Evolutionary conservation across 306 rosid genomes (phyloP), one percentile per base, ranked within the genome.

Genomic region (Vachellia collinsii): DNA sequence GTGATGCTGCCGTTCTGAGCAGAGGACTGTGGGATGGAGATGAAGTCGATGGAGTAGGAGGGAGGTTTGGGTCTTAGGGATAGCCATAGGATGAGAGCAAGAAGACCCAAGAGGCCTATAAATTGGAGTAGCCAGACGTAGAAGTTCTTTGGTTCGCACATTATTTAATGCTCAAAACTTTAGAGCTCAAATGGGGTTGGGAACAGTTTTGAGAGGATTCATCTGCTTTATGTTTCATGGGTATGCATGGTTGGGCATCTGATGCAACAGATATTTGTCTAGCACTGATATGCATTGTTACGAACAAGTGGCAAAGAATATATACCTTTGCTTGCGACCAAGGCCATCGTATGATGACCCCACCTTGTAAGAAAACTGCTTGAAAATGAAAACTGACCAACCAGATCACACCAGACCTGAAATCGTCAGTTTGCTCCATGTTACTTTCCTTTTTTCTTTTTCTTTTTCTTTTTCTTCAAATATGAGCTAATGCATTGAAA

Each of bases 51-150:
- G 77, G 86, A 75, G 74, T 70, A 85, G 20, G 62, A 59, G 3
- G 90, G 89, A 43, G 63, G 8, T 22, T 61, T 64, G 47, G 89
- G 92, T 79, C 85, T 87, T 56, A 85, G 69, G 22, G 67, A 8
- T 29, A 87, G 79, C 92, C 89, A 87, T 22, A 87, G 77, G 46
- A 77, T 61, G 13, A 89, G 19, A 64, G 77, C 86, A 19, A 83
- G 65, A 34, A 85, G 65, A 34, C 90, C 86, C 70, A 85, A 44
- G 76, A 87, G 16, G 43, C 67, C 82, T 29, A 85, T 3, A 16
- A 85, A 3, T 85, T 70, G 67, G 17, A 82, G 10, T 4, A 87
- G 43, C 70, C 82, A 83, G 23, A 70, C 0, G 50, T 69, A 85
- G 70, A 85, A 63, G 51, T 63, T 75, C 79, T 73, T 87, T 25